Evolutionary conservation across 495 filamentous ascomycete species (phyloP).

Genomic region (Lepidopterella palustris): DNA sequence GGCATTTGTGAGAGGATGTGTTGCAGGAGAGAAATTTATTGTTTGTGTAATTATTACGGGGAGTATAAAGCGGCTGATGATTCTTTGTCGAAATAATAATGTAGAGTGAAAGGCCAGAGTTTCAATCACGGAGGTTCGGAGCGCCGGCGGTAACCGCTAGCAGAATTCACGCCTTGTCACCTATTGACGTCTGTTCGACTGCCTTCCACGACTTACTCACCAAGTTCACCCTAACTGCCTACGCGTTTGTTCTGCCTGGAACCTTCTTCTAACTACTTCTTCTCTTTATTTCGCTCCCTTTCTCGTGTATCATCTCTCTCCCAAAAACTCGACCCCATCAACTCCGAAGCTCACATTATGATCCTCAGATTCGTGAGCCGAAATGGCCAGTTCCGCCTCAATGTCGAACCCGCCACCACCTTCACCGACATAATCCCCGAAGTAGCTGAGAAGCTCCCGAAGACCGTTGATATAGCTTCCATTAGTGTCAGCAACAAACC

Average conservation of each 20-base stretch:
- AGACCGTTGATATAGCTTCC: constrained; percentile 63
- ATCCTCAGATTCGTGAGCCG: constrained; percentile 61
- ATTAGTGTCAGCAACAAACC: constrained; percentile 77
- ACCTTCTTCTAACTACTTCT: background rate
- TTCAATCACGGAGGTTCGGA: constrained; percentile 1
- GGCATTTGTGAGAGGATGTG: background rate
- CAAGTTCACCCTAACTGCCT: background rate
- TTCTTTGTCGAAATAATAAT: background rate
- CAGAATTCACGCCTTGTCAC: background rate
- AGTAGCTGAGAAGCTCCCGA: constrained; percentile 57
- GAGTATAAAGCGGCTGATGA: background rate
- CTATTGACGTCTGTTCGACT: background rate
- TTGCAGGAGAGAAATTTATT: background rate
- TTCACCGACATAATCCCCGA: constrained; percentile 48
- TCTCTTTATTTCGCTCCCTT: background rate
- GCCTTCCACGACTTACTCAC: constrained; percentile 13
- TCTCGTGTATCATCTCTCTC: background rate
- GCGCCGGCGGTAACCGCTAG: background rate
- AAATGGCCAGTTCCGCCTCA: constrained; percentile 65
- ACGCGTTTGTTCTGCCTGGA: constrained; percentile 9
- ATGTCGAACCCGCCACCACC: constrained; percentile 49
- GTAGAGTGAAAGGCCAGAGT: constrained; percentile 6
- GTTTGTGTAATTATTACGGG: background rate
- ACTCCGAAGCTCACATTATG: constrained; percentile 41
- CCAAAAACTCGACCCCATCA: background rate